These are phyloP conservation scores for Candida endomychidarum DNA, from an alignment of 805 yeast genomes.

Conservation along the genomic window DNA sequence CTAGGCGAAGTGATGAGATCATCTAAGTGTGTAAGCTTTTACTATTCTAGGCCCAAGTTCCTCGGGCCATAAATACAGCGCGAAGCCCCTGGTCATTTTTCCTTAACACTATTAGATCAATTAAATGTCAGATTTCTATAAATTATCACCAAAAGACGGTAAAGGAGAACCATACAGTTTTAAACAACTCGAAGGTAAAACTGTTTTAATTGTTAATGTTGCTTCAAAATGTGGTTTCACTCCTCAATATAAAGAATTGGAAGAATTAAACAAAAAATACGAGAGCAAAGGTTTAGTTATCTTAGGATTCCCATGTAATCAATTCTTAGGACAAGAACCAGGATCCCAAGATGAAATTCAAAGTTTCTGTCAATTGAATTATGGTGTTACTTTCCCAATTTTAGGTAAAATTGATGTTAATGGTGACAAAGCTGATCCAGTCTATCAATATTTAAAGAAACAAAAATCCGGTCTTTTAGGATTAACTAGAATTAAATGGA, in stretches of 20 bases:
- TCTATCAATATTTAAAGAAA: slow-evolving; percentile 72
- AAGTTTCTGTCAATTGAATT: slow-evolving; percentile 72
- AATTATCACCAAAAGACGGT: slow-evolving; percentile 39
- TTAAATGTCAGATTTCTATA: slow-evolving; percentile 36
- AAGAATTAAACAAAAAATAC: slow-evolving; percentile 42
- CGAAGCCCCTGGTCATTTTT: too few species aligned
- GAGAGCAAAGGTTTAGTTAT: slow-evolving; percentile 35
- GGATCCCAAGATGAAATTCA: slow-evolving; percentile 58
- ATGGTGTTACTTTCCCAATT: slow-evolving; percentile 90
- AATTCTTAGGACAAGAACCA: slow-evolving; percentile 45
- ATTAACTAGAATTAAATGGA: slow-evolving; percentile 44
- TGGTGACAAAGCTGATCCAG: slow-evolving; percentile 78
- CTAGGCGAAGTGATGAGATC: too few species aligned
- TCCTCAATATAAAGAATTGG: slow-evolving; percentile 43
- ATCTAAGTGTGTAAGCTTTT: too few species aligned
- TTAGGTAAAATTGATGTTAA: slow-evolving; percentile 87
- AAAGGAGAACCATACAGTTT: slow-evolving; percentile 40
- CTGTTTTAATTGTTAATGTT: slow-evolving; percentile 46
- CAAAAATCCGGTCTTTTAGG: slow-evolving; percentile 50
- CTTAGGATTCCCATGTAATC: slow-evolving; percentile 47
- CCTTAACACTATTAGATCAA: too few species aligned
- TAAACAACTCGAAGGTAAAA: slow-evolving; percentile 43
- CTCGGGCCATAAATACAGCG: too few species aligned
- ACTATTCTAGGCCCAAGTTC: too few species aligned
- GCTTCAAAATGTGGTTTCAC: slow-evolving; percentile 47